phyloP scores from a whole-genome alignment of 148 eudicot genomes.

The Camellia lanceoleosa region DNA sequence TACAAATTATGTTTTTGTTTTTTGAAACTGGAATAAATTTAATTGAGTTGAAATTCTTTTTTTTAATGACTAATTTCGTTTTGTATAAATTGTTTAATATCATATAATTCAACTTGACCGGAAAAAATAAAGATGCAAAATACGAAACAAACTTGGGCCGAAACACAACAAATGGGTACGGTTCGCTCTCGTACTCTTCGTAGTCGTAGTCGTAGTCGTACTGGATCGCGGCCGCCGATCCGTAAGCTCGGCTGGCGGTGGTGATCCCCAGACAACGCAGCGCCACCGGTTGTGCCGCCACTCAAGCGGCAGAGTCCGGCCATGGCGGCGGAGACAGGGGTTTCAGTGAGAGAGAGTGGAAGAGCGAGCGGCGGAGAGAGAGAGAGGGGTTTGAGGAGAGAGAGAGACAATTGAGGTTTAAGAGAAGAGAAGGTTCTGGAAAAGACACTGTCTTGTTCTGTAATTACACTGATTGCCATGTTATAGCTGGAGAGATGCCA shows the following conservation, averaged over 20 bases:
- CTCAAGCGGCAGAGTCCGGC: constrained; percentile 34
- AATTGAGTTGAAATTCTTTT: no score
- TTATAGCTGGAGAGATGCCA: not conserved
- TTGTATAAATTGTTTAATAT: no score
- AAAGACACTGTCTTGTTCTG: not conserved
- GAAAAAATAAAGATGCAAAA: no score
- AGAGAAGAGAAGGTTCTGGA: not conserved
- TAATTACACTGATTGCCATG: constrained; percentile 3
- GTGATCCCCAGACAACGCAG: not conserved
- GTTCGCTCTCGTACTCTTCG: constrained; percentile 22
- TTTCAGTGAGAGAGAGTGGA: constrained; percentile 4
- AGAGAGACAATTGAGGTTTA: not conserved
- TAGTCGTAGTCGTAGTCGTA: constrained; percentile 23
- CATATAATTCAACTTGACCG: no score
- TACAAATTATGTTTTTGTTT: no score
- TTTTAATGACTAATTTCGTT: no score
- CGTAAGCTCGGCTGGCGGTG: constrained; percentile 24
- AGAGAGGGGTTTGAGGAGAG: constrained; percentile 4
- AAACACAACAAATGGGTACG: no score
- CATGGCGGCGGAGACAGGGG: constrained; percentile 32
- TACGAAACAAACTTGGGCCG: no score
- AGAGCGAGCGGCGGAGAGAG: not conserved
- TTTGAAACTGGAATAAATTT: no score
- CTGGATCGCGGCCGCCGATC: constrained; percentile 44
- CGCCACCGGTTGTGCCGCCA: constrained; percentile 15